Conservation (phyloP, 2,329 filamentous ascomycete genomes). For the Fusarium domesticum region DNA sequence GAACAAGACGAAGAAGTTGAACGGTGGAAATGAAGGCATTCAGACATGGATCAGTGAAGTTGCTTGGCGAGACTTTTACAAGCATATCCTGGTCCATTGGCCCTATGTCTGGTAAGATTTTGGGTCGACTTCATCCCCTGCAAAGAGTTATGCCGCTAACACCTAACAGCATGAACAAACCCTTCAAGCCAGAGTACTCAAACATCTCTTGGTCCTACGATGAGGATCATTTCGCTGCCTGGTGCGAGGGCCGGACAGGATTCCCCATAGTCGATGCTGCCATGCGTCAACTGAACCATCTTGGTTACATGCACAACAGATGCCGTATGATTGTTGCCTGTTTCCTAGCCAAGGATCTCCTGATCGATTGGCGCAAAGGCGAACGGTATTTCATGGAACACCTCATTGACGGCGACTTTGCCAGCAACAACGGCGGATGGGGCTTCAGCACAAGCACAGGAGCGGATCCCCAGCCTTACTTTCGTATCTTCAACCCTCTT, state of each 20-base stretch:
- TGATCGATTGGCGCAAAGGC: slow-evolving; percentile 80
- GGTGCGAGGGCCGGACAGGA: slow-evolving; percentile 72
- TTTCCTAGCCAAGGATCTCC: slow-evolving; percentile 75
- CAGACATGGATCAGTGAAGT: slow-evolving; percentile 76
- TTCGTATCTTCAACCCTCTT: slow-evolving; percentile 84
- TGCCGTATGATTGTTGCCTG: slow-evolving; percentile 81
- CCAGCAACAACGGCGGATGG: slow-evolving; percentile 68
- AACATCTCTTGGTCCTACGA: slow-evolving; percentile 82
- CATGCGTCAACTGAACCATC: slow-evolving; percentile 70
- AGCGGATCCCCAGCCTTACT: slow-evolving; percentile 86
- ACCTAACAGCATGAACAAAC: slow-evolving; percentile 51
- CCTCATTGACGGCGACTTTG: slow-evolving; percentile 76
- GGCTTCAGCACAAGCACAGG: slow-evolving; percentile 61
- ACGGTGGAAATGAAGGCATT: slow-evolving; percentile 64
- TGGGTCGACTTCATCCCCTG: too few relatives aligned
- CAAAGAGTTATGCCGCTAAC: not conserved
- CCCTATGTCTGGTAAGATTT: slow-evolving; percentile 70
- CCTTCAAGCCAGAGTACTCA: slow-evolving; percentile 76
- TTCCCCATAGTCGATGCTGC: slow-evolving; percentile 83
- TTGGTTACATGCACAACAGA: slow-evolving; percentile 81
- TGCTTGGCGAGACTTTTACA: slow-evolving; percentile 87
- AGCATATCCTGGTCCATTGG: slow-evolving; percentile 80
- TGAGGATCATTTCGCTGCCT: slow-evolving; percentile 63
- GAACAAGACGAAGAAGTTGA: slow-evolving; percentile 63
- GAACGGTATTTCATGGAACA: slow-evolving; percentile 82